Percentiles rank a stretch among this genome's conserved stretches.
phyloP scores from a whole-genome alignment of 805 yeast genomes.

The Yarrowia sp. region DNA sequence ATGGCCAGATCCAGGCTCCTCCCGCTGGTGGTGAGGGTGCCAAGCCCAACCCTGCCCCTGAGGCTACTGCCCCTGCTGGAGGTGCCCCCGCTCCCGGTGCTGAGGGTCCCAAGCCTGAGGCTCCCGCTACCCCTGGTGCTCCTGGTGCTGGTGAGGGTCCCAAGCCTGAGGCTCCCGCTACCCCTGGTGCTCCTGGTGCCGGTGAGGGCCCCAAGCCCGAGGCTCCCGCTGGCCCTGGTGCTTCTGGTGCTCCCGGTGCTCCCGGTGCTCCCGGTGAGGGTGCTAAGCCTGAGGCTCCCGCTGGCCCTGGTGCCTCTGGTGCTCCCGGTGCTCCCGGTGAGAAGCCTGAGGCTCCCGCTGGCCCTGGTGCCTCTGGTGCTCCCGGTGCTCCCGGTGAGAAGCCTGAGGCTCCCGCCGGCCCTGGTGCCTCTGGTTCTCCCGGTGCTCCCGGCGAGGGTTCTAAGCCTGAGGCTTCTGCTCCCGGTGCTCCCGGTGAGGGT shows the following conservation, averaged over 20 bases:
- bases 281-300: not conserved
- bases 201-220: constrained; percentile 1
- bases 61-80: not conserved
- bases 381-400: not conserved
- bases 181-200: not conserved
- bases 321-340: not conserved
- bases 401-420: too few species aligned
- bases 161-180: not conserved
- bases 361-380: not conserved
- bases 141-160: not conserved
- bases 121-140: not conserved
- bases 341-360: not conserved
- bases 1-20: constrained; percentile 22
- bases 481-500: too few species aligned
- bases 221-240: not conserved
- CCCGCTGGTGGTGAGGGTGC: constrained; percentile 19
- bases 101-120: too few species aligned
- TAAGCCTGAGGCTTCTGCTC: too few species aligned
- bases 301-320: not conserved
- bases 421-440: not conserved
- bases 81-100: not conserved
- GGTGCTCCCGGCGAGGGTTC: too few species aligned
- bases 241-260: not conserved
- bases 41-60: constrained; percentile 7
- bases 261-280: not conserved